Conservation (phyloP, 2,329 filamentous ascomycete species). For the Nectriaceae sp. region DNA sequence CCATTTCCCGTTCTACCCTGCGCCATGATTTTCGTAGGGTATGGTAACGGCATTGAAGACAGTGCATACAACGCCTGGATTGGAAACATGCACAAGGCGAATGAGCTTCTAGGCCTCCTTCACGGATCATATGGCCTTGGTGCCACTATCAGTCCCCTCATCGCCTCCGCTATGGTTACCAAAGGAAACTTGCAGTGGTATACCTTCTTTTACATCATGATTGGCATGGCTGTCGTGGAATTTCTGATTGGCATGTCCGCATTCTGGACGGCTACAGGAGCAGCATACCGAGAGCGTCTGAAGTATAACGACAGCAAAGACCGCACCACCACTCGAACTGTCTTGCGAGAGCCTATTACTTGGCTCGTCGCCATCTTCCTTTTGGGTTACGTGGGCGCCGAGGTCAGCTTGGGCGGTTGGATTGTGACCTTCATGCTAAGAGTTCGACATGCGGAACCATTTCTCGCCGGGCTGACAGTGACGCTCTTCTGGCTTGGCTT, state of each 20-base stretch:
- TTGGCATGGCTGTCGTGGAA: constrained; percentile 59
- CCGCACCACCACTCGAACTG: constrained; percentile 47
- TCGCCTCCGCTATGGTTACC: constrained; percentile 73
- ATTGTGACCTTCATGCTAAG: constrained; percentile 86
- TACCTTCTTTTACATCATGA: constrained; percentile 75
- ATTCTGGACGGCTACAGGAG: constrained; percentile 66
- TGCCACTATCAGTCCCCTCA: constrained; percentile 67
- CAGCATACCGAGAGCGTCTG: constrained; percentile 46
- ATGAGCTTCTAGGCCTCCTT: constrained; percentile 72
- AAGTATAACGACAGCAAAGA: constrained; percentile 33
- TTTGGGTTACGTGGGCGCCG: constrained; percentile 76
- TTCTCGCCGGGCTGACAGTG: constrained; percentile 72
- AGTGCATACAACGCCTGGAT: constrained; percentile 61
- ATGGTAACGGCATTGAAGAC: constrained; percentile 71
- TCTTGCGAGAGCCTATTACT: constrained; percentile 56
- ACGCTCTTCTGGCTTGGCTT: constrained; percentile 86
- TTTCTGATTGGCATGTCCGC: constrained; percentile 50
- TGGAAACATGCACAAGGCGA: constrained; percentile 72
- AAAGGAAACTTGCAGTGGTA: constrained; percentile 67
- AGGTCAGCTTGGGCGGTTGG: constrained; percentile 76
- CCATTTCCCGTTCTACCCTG: constrained; percentile 68
- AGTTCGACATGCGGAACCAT: constrained; percentile 67
- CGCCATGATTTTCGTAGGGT: constrained; percentile 65
- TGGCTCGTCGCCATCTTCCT: constrained; percentile 77
- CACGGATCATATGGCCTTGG: constrained; percentile 74